phyloP scores from a whole-genome alignment of 345 rosid species.

The Eucalyptus tenuipes region DNA sequence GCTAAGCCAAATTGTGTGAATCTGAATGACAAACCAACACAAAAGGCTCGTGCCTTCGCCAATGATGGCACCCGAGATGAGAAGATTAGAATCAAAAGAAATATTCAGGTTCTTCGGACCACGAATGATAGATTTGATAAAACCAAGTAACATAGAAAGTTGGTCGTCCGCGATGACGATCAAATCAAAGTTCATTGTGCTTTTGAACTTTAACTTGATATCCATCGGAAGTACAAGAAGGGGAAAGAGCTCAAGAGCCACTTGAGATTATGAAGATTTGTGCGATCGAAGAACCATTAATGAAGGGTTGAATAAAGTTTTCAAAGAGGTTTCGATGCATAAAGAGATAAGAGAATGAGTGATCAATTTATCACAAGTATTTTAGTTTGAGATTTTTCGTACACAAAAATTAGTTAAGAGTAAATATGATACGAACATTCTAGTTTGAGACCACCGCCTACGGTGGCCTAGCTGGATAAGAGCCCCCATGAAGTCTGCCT shows the following conservation, averaged over 20 bases:
- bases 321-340: neutral
- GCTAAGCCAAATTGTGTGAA: neutral
- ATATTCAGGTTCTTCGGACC: neutral
- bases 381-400: neutral
- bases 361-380: accelerated
- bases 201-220: neutral
- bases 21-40: neutral
- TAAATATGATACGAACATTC: accelerated
- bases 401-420: neutral
- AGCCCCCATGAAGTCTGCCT: too few relatives aligned
- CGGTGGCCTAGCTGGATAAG: too few relatives aligned
- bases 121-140: neutral
- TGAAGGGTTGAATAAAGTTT: neutral
- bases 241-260: neutral
- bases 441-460: accelerated
- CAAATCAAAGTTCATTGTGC: neutral
- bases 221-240: neutral
- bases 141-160: neutral
- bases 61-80: neutral
- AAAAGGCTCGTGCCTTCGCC: neutral
- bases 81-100: neutral
- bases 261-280: neutral
- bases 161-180: neutral
- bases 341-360: neutral
- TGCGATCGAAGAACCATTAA: neutral